Evolutionary conservation across 257 asterid species (phyloP), one percentile per base, ranked within the genome.

Genomic region (Solanum ahanhuiri): DNA sequence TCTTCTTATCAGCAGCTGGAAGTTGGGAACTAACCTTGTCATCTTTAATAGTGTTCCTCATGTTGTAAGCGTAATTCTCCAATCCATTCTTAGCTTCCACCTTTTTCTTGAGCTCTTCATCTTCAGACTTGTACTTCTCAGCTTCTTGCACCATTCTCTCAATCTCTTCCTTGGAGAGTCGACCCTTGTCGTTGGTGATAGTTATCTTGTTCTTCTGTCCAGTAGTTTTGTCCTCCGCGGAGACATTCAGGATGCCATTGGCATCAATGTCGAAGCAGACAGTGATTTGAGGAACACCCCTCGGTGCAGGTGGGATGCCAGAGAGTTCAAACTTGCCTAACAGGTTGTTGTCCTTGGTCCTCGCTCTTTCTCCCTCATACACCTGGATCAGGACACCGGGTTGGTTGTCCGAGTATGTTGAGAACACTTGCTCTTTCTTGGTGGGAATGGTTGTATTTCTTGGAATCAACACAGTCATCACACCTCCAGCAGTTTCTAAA

Each of bases 141-240:
- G 98, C 95, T 39, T 94, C 98, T 22, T 93, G 97, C 18, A 93
- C 94, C 95, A 93, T 91, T 86, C 90, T 92, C 88, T 93, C 94
- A 0, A 93, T 92, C 5, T 93, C 96, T 31, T 93, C 94, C 93
- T 93, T 93, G 0, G 94, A 89, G 1, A 93, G 93, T 2, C 95
- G 87, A 23, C 96, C 95, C 87, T 94, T 93, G 91, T 94, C 96
- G 2, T 94, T 94, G 88, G 98, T 93, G 64, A 94, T 92, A 1
- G 98, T 94, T 85, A 94, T 94, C 89, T 92, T 91, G 91, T 92
- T 94, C 93, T 93, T 94, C 88, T 93, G 95, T 1, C 98, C 98
- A 0, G 96, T 93, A 0, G 98, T 94, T 85, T 92, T 93, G 86
- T 94, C 96, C 87, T 94, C 95, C 0, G 98, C 98, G 0, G 96